Evolutionary conservation across 106 monocot species (phyloP).

Genomic region (Platanthera zijinensis): DNA sequence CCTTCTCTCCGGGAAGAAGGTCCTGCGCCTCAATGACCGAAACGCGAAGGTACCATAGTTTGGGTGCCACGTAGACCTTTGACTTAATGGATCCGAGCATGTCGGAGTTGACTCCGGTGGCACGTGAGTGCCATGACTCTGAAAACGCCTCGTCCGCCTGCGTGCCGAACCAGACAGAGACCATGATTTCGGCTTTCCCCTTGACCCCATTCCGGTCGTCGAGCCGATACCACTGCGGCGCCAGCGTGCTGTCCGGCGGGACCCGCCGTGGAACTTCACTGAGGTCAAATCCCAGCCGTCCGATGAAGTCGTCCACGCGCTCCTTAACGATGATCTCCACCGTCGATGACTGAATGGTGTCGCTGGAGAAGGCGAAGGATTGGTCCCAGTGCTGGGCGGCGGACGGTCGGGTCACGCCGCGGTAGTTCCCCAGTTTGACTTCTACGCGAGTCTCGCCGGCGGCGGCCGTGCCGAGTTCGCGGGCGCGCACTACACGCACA

Average conservation of each 20-base stretch:
- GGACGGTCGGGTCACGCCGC: constrained; percentile 34
- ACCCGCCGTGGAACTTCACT: constrained; percentile 52
- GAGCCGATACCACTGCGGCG: constrained; percentile 73
- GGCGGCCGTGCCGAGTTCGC: constrained; percentile 17
- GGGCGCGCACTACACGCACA: constrained; percentile 43
- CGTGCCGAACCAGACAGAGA: constrained; percentile 71
- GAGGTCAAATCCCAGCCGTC: constrained; percentile 54
- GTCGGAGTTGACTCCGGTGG: constrained; percentile 40
- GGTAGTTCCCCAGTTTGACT: constrained; percentile 74
- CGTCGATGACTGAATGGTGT: constrained; percentile 50
- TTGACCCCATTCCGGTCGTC: constrained; percentile 42
- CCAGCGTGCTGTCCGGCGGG: constrained; percentile 74
- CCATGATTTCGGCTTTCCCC: constrained; percentile 49
- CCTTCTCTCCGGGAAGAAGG: constrained; percentile 27
- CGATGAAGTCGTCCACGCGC: constrained; percentile 43
- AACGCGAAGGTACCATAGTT: constrained; percentile 78
- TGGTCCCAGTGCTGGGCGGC: constrained; percentile 43
- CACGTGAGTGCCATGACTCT: constrained; percentile 70
- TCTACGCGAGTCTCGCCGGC: constrained; percentile 27
- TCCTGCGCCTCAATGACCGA: constrained; percentile 65
- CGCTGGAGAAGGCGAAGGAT: constrained; percentile 72
- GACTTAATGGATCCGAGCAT: constrained; percentile 48
- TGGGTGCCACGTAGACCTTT: constrained; percentile 76
- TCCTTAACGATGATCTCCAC: constrained; percentile 57
- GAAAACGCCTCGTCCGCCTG: constrained; percentile 81